Base-by-base conservation (phyloP, 345 rosid species). In the Ricinus communis region DNA sequence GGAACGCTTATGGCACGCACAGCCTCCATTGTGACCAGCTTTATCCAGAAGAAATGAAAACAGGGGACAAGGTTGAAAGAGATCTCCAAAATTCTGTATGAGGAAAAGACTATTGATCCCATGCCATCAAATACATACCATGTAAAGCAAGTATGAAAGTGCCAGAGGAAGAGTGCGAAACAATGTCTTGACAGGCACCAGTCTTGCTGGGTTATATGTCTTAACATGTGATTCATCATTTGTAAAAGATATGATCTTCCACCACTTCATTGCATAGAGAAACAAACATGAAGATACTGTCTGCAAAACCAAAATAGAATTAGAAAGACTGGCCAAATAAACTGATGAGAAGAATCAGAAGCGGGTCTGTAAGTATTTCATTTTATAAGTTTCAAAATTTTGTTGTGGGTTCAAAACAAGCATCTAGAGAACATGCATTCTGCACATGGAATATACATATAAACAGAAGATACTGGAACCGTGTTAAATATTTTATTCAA, bases 11-110 rank as follows among this genome's bases (percentile, higher is more conserved):
- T 72, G 49, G 62, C 66, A 68, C 81, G 81, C 22, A 77, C 74
- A 36, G 74, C 56, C 57, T 77, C 81, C 81, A 72, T 77, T 43
- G 81, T 68, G 5, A 77, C 71, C 64, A 77, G 71, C 77, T 77
- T 41, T 18, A 65, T 47, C 4, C 5, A 67, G 43, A 55, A 33
- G 5, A 63, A 13, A 43, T 5, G 3, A 40, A 57, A 13, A 5
- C 10, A 31, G 21, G 41, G 72, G 15, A 67, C 0, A 38, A 43
- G 5, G 36, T 28, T n/a, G 43, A 1, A 40, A 28, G 8, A 15
- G 28, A 46, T 50, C 50, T 21, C 41, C 45, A 47, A 13, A 40
- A 24, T 4, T 8, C 10, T 45, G 56, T 15, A 3, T 13, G 8
- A 55, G 14, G 40, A 13, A 54, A 47, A 25, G 36, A 56, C 25